These are phyloP conservation scores for Suhomyces prunicola DNA, from an alignment of 805 yeast genomes.

Conservation along the genomic window DNA sequence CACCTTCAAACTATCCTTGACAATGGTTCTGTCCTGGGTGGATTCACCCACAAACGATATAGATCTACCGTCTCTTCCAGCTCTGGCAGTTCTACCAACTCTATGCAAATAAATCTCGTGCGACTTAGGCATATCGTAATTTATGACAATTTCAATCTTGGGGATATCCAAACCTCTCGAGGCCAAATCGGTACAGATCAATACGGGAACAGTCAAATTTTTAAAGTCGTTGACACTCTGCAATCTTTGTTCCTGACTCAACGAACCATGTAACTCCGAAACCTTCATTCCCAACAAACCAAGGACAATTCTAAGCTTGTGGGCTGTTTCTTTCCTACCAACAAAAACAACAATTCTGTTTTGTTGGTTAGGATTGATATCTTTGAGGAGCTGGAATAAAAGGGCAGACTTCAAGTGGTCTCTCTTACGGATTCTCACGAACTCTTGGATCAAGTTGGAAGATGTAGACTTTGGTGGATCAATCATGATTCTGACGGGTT, in stretches of 20 bases:
- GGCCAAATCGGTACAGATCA: slow-evolving; percentile 96
- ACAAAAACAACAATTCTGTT: slow-evolving; percentile 87
- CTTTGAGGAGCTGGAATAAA: slow-evolving; percentile 65
- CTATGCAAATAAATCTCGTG: slow-evolving; percentile 92
- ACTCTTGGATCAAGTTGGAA: slow-evolving; percentile 84
- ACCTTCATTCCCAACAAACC: slow-evolving; percentile 76
- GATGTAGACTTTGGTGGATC: slow-evolving; percentile 97
- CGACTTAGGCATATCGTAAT: slow-evolving; percentile 92
- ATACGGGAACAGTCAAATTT: slow-evolving; percentile 75
- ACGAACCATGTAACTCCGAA: slow-evolving; percentile 78
- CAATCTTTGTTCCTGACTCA: slow-evolving; percentile 91
- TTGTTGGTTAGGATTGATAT: slow-evolving; percentile 58
- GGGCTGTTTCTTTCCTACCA: slow-evolving; percentile 88
- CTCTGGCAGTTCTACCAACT: slow-evolving; percentile 99
- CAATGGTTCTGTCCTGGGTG: slow-evolving; percentile 81
- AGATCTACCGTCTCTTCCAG: slow-evolving; percentile 93
- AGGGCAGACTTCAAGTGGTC: slow-evolving; percentile 82
- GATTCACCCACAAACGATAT: slow-evolving; percentile 93
- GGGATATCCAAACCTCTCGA: slow-evolving; percentile 99
- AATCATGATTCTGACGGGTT: slow-evolving; percentile 92
- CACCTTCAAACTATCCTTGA: slow-evolving; percentile 82
- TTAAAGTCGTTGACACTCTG: slow-evolving; percentile 80
- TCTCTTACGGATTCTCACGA: slow-evolving; percentile 90
- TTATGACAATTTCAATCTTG: slow-evolving; percentile 90
- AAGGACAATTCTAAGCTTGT: slow-evolving; percentile 69